Base-by-base conservation (phyloP, 345 rosid genomes). In the Cardamine resedifolia region DNA sequence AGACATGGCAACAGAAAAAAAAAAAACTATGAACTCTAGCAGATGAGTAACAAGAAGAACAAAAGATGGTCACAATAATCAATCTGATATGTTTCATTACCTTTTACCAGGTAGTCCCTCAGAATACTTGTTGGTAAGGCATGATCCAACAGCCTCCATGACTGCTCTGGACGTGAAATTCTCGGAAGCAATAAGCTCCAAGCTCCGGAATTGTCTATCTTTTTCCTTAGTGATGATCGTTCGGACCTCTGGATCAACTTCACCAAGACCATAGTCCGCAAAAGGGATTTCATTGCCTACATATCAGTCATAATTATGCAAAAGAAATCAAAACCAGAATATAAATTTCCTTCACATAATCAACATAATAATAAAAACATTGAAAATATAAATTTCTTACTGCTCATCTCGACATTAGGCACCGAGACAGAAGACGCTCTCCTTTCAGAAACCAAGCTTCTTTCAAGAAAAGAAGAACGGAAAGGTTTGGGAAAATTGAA, bases 31-130 rank as follows among this genome's bases (percentile, higher is more conserved):
- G 39, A 50, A 57, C 53, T 28, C 18, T 43, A 73, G 28, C 14
- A 63, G 63, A 51, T 34, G 23, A 33, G 45, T 58, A 65, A 65
- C 21, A 51, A 20, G 51, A 30, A 30, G 16, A 28, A 53, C 27
- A 62, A 61, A 69, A 5, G 18, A 64, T 14, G 10, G 9, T 19
- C 31, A 64, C 4, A 57, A 6, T 63, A 2, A 34, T 45, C 44
- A 57, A 4, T 68, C 11, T 20, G 19, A 3, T n/a, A 57, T 41
- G 5, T 2, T 64, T 57, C 48, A 56, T 81, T 81, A 86, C 97
- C 98, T 89, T 85, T 91, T 94, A 49, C 96, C 97, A 58, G 96
- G 98, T 3, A 94, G 70, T 52, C 98, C 98, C 82, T 94, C 92
- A 58, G 98, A 94, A 65, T 88, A 89, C 84, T 94, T 94, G 81